These are phyloP conservation scores for Elasticomyces elasticus DNA, from an alignment of 495 filamentous ascomycete species.

Conservation along the genomic window DNA sequence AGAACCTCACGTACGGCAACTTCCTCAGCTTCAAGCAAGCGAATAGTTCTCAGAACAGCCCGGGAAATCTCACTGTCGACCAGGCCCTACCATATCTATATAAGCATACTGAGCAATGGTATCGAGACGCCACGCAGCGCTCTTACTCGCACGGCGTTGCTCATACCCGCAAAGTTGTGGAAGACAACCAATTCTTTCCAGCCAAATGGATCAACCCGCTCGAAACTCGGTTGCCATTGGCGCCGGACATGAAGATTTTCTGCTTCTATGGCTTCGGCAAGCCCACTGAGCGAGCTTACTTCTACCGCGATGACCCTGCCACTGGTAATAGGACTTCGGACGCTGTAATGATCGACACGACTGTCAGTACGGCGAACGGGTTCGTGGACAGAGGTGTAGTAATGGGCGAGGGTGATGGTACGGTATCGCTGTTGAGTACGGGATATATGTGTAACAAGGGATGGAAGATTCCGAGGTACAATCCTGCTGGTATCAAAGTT, in stretches of 20 bases:
- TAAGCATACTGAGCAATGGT: conserved; percentile 74
- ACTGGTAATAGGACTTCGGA: conserved; percentile 43
- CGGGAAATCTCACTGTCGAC: conserved; percentile 66
- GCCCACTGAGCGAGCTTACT: conserved; percentile 83
- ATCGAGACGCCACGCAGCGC: conserved; percentile 53
- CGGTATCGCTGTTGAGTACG: conserved; percentile 74
- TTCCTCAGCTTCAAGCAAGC: conserved; percentile 69
- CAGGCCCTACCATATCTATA: conserved; percentile 70
- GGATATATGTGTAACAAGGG: conserved; percentile 96
- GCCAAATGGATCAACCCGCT: conserved; percentile 92
- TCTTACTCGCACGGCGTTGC: conserved; percentile 88
- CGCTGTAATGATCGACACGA: conserved; percentile 82
- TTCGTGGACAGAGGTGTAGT: conserved; percentile 69
- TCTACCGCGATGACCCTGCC: conserved; percentile 63
- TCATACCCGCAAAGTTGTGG: conserved; percentile 67
- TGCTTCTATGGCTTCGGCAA: conserved; percentile 96
- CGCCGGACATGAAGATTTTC: conserved; percentile 88
- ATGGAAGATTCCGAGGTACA: conserved; percentile 88
- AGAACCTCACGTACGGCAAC: conserved; percentile 62
- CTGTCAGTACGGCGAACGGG: conserved; percentile 49
- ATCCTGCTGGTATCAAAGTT: conserved; percentile 70
- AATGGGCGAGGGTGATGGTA: conserved; percentile 91
- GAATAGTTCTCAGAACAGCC: conserved; percentile 45
- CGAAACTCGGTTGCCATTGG: conserved; percentile 77
- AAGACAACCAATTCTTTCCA: conserved; percentile 71